Base-by-base conservation (phyloP, 345 rosid species). In the Acer yangbiense region DNA sequence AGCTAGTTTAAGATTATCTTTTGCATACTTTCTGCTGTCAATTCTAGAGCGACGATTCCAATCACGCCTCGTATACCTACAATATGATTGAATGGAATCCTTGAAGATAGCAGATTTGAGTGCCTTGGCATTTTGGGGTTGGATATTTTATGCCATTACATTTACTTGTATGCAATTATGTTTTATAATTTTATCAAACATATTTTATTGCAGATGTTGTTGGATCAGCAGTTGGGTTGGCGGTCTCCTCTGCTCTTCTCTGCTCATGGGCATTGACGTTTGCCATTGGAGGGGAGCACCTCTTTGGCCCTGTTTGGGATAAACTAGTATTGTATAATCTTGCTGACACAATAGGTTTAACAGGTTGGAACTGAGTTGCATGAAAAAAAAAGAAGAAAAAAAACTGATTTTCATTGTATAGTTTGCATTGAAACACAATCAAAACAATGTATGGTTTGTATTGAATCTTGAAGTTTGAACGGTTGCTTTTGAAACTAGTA, bases 261-360 rank as follows among this genome's bases (percentile, higher is more conserved):
- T 83, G 75, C 2, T 85, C 94, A 9, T 96, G 98, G 98, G 98
- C 93, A n/a, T 80, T 96, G 86, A 96, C 98, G 12, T 96, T 96
- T 69, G 82, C 90, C 11, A 86, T 96, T 0, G 99, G 99, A 44
- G 98, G 99, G 72, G 92, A 92, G 83, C 63, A 72, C 5, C 89
- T 96, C 41, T 91, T 96, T 10, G 98, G 99, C 43, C 81, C 91
- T 55, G 82, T 84, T 35, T 96, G 97, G 97, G 84, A 93, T 88
- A 80, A 97, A 81, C 93, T 97, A 48, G 92, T 94, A 64, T 90
- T 97, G 98, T 97, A 94, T 83, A 94, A 93, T 41, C 92, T 94
- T 75, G 98, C 98, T 41, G 96, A 91, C 46, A 88, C 86, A 80
- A 82, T 93, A 73, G 99, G 97, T 66, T 84, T 94, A 80, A 89